These are phyloP conservation scores for Pseudomonodictys pantanalensis DNA, from an alignment of 495 filamentous ascomycete genomes.

Conservation along the genomic window DNA sequence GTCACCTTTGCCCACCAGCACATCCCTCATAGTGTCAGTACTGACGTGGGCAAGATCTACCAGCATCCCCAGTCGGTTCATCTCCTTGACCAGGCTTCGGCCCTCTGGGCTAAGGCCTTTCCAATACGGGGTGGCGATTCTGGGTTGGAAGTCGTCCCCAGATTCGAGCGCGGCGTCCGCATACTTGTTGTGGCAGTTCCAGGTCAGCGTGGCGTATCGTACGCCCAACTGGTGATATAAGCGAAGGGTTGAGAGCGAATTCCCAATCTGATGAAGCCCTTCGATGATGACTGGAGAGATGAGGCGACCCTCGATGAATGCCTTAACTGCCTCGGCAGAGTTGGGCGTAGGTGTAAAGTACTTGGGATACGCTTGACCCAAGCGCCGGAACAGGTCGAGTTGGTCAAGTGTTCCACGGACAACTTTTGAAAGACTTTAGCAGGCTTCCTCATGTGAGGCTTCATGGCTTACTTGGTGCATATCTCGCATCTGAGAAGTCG, in stretches of 20 bases:
- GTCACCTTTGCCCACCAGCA: slow-evolving; percentile 50
- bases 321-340: slow-evolving; percentile 55
- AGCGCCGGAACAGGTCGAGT: slow-evolving; percentile 73
- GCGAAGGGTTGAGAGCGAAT: slow-evolving; percentile 73
- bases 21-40: slow-evolving; percentile 67
- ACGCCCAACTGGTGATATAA: slow-evolving; percentile 76
- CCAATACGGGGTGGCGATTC: slow-evolving; percentile 43
- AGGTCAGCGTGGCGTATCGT: slow-evolving; percentile 84
- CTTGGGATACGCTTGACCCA: slow-evolving; percentile 64
- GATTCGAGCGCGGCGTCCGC: slow-evolving; percentile 74
- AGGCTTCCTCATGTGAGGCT: neutral
- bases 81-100: slow-evolving; percentile 64
- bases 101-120: slow-evolving; percentile 63
- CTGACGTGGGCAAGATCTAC: slow-evolving; percentile 70
- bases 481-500: slow-evolving; percentile 72
- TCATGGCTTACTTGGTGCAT: slow-evolving; percentile 50
- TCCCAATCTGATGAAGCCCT: slow-evolving; percentile 93
- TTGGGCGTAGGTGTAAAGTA: slow-evolving; percentile 62
- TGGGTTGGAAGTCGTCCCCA: slow-evolving; percentile 31
- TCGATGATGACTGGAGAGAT: slow-evolving; percentile 80
- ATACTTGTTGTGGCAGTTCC: slow-evolving; percentile 90
- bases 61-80: slow-evolving; percentile 79
- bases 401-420: slow-evolving; percentile 76
- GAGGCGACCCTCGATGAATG: slow-evolving; percentile 58
- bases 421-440: slow-evolving; percentile 42